Percentiles rank a stretch among this genome's conserved stretches.
Evolutionary conservation across 495 filamentous ascomycete species (phyloP).

Genomic region (Podospora comata): DNA sequence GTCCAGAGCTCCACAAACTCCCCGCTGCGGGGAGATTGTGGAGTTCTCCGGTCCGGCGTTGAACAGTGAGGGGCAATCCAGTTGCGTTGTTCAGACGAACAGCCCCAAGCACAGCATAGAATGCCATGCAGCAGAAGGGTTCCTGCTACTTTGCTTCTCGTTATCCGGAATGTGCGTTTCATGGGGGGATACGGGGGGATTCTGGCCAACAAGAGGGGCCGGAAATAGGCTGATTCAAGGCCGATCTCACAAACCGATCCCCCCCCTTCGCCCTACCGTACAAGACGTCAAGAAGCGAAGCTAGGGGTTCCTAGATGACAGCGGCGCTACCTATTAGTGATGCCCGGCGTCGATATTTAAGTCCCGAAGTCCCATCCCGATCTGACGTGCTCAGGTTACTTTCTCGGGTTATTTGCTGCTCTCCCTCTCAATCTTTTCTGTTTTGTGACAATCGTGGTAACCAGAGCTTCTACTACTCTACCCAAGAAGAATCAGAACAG

Average conservation of each 20-base stretch:
- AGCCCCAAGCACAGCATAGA: background rate
- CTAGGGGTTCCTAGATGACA: background rate
- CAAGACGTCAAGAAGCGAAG: background rate
- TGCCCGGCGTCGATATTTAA: slow-evolving; percentile 5
- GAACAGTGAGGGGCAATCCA: background rate
- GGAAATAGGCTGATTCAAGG: slow-evolving; percentile 4
- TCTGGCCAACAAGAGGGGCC: background rate
- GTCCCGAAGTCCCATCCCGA: slow-evolving; percentile 1
- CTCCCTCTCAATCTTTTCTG: background rate
- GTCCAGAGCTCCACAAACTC: background rate
- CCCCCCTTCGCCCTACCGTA: background rate
- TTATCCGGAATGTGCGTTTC: background rate
- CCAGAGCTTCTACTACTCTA: background rate
- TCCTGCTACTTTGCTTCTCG: background rate
- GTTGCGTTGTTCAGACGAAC: background rate
- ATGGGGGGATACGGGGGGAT: background rate
- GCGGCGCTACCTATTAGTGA: slow-evolving; percentile 4
- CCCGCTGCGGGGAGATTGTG: background rate
- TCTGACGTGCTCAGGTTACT: background rate
- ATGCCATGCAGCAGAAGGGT: background rate
- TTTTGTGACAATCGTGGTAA: background rate
- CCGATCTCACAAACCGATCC: background rate
- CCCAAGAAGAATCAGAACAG: background rate
- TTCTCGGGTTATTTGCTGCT: background rate
- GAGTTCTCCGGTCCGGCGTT: background rate